phyloP scores from a whole-genome alignment of 257 asterid genomes.

The Echium plantagineum region DNA sequence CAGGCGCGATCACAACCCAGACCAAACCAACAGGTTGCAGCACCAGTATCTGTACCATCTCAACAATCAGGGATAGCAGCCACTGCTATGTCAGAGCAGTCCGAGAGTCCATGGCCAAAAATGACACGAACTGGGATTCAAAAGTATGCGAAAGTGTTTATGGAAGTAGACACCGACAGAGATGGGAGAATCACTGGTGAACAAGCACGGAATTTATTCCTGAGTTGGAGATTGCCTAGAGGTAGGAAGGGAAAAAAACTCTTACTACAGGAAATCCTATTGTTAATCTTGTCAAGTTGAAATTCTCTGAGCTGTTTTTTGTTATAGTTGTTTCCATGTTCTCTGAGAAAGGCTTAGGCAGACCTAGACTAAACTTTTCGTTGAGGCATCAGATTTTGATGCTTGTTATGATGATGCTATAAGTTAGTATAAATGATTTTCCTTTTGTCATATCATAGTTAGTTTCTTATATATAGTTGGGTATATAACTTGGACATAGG shows the following conservation, averaged over 20 bases:
- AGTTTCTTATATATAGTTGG: too few relatives aligned
- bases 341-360: too few relatives aligned
- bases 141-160: slow-evolving; percentile 78
- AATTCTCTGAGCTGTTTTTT: neutral
- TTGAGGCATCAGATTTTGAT: too few relatives aligned
- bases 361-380: too few relatives aligned
- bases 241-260: slow-evolving; percentile 34
- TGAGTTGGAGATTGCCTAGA: slow-evolving; percentile 93
- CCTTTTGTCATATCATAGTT: too few relatives aligned
- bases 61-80: slow-evolving; percentile 43
- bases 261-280: neutral
- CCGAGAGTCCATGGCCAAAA: slow-evolving; percentile 86
- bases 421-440: too few relatives aligned
- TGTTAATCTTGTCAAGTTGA: neutral
- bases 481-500: too few relatives aligned
- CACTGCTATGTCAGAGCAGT: slow-evolving; percentile 32
- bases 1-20: slow-evolving; percentile 44
- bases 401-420: too few relatives aligned
- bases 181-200: slow-evolving; percentile 84
- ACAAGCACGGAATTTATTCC: slow-evolving; percentile 83
- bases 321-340: neutral
- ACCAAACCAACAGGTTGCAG: slow-evolving; percentile 48
- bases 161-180: slow-evolving; percentile 83
- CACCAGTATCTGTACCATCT: slow-evolving; percentile 37
- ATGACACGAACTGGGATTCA: slow-evolving; percentile 92